A percentile compares a stretch with the other conserved stretches of the same genome.
Conservation (phyloP, 2,329 filamentous ascomycete genomes). For the Penicillium sp. region DNA sequence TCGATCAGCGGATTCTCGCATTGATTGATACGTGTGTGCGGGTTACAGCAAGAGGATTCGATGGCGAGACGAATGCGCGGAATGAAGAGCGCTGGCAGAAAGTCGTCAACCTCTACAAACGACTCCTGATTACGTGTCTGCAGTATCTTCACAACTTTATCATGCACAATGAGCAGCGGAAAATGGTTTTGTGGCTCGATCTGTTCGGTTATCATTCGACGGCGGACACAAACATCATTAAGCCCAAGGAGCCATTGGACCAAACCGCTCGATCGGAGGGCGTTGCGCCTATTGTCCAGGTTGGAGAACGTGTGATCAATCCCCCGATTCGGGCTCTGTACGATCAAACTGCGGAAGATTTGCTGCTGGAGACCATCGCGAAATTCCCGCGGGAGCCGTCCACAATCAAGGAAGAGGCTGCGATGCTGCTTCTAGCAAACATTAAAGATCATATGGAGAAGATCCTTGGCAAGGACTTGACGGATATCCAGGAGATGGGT, state of each 20-base stretch:
- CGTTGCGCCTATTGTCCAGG: conserved; percentile 40
- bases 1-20: conserved; percentile 58
- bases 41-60: conserved; percentile 60
- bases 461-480: conserved; percentile 40
- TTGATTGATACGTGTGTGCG: conserved; percentile 60
- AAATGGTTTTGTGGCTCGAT: conserved; percentile 61
- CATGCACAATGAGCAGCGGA: conserved; percentile 60
- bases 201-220: conserved; percentile 56
- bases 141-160: conserved; percentile 63
- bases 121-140: conserved; percentile 60
- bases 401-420: conserved; percentile 45
- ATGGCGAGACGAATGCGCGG: conserved; percentile 57
- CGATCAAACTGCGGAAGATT: conserved; percentile 42
- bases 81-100: conserved; percentile 63
- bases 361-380: conserved; percentile 42
- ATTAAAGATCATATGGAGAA: conserved; percentile 48
- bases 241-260: conserved; percentile 41
- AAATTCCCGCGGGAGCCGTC: conserved; percentile 42
- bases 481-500: conserved; percentile 44
- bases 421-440: conserved; percentile 45
- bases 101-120: conserved; percentile 62
- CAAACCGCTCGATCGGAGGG: conserved; percentile 34
- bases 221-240: conserved; percentile 43
- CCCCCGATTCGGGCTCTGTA: conserved; percentile 40
- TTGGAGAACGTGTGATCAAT: conserved; percentile 41